phyloP scores from a whole-genome alignment of 2,329 filamentous ascomycete genomes.

The Diaporthe ilicicola region DNA sequence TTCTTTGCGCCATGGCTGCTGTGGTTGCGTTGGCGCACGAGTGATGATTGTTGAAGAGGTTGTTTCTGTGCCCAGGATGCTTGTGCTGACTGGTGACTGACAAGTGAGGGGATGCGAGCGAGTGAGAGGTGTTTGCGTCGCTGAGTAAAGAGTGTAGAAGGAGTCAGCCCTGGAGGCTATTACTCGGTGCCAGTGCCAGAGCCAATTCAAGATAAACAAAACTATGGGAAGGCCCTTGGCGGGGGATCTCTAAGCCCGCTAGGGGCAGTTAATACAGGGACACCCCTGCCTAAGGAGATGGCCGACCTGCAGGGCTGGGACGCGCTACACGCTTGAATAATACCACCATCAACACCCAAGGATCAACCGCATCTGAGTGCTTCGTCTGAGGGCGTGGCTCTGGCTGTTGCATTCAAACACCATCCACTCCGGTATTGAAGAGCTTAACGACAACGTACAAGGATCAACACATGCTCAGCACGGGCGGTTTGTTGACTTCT shows the following conservation, averaged over 20 bases:
- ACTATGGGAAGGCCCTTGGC: constrained; percentile 6
- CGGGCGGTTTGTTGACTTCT: not conserved
- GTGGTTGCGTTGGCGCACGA: not conserved
- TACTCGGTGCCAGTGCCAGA: not conserved
- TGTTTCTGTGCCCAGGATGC: not conserved
- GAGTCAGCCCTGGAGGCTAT: not conserved
- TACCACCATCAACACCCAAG: not conserved
- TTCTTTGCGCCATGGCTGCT: constrained; percentile 69
- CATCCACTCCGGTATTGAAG: not conserved
- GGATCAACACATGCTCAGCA: not conserved
- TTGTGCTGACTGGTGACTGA: not conserved
- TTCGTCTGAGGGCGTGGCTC: not conserved
- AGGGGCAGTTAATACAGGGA: not conserved
- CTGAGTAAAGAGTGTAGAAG: not conserved
- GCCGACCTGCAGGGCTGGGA: not conserved
- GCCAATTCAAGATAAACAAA: constrained; percentile 21
- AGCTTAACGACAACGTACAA: not conserved
- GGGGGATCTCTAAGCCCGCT: constrained; percentile 12
- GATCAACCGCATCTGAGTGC: not conserved
- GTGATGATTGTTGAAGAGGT: not conserved
- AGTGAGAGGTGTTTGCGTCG: not conserved
- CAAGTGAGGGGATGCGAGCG: not conserved
- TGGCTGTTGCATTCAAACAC: not conserved
- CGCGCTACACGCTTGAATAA: constrained; percentile 16
- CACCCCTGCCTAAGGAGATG: not conserved